These are phyloP conservation scores for Pseudophaeomoniella oleicola DNA, from an alignment of 2,329 filamentous ascomycete species.

Conservation along the genomic window DNA sequence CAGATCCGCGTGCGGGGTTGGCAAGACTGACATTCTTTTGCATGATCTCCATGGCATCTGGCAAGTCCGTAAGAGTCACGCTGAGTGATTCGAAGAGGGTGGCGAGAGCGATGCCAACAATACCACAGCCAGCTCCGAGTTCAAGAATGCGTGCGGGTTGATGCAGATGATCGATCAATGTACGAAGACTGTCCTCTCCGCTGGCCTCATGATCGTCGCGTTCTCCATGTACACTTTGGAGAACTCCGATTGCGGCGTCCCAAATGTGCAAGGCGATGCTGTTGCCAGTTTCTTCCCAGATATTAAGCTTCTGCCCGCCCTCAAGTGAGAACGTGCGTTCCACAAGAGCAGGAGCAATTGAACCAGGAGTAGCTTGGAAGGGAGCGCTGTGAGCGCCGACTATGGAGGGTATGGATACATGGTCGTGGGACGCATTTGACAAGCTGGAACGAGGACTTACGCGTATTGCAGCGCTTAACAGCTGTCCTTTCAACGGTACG, in stretches of 20 bases:
- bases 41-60: constrained; percentile 48
- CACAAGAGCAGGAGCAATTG: constrained; percentile 35
- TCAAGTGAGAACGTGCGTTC: constrained; percentile 37
- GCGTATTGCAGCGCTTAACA: neutral
- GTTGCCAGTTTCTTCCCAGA: constrained; percentile 59
- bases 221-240: constrained; percentile 34
- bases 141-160: constrained; percentile 33
- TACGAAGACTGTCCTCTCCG: constrained; percentile 16
- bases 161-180: constrained; percentile 13
- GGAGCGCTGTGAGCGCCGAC: constrained; percentile 42
- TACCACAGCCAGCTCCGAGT: constrained; percentile 53
- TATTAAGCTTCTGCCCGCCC: constrained; percentile 25
- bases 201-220: constrained; percentile 16
- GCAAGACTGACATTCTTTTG: constrained; percentile 37
- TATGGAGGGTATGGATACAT: constrained; percentile 25
- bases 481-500: constrained; percentile 8
- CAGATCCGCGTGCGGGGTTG: constrained; percentile 26
- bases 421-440: constrained; percentile 11
- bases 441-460: constrained; percentile 5
- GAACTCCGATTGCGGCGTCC: constrained; percentile 47
- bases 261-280: constrained; percentile 60
- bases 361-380: constrained; percentile 23
- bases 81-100: constrained; percentile 35
- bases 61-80: constrained; percentile 50
- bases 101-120: constrained; percentile 51